Base-by-base conservation (phyloP, 805 yeast genomes). In the Peterozyma xylosa region DNA sequence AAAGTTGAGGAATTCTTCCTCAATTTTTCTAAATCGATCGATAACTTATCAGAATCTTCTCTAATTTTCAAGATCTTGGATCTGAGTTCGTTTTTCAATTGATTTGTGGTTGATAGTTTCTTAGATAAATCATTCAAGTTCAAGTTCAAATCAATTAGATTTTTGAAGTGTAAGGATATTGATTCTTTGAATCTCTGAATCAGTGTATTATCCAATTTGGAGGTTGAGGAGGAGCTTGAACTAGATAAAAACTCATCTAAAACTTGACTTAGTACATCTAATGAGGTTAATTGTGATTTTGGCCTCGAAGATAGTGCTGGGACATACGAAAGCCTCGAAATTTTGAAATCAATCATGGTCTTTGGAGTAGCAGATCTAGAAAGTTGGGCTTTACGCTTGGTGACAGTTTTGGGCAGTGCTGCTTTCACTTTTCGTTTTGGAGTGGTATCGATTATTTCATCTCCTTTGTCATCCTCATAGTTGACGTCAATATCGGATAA, bases 91-190 rank as follows among this genome's bases (percentile, higher is more conserved):
- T 57, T 54, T 45, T 67, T 67, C 13, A 54, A 52, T 11, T 41
- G 40, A 41, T 58, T 63, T 5, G 58, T 48, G 17, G 54, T 56
- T 9, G 52, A 45, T 17, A 68, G 49, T 33, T 64, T 61, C 21
- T 52, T 51, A 11, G 53, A 41, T n/a, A 65, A 49, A 17, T 57
- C 49, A 37, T 66, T 61, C 48, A 64, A 68, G 1, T 62, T 53
- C 36, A 69, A 45, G 42, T 61, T 57, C 5, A 63, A 42, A 49
- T 69, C 74, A 30, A 68, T 53, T 21, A 66, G 48, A 11, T 54
- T 52, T 2, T 50, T 50, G 37, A 68, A 60, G 54, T 63, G 62
- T 2, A 43, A 42, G 11, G 52, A 50, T n/a, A 60, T 44, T n/a
- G 51, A 35, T 2, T 47, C 45, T 5, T 46, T 39, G 47, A 62